These are phyloP conservation scores for Candida anglica DNA, from an alignment of 805 yeast genomes.

Conservation along the genomic window DNA sequence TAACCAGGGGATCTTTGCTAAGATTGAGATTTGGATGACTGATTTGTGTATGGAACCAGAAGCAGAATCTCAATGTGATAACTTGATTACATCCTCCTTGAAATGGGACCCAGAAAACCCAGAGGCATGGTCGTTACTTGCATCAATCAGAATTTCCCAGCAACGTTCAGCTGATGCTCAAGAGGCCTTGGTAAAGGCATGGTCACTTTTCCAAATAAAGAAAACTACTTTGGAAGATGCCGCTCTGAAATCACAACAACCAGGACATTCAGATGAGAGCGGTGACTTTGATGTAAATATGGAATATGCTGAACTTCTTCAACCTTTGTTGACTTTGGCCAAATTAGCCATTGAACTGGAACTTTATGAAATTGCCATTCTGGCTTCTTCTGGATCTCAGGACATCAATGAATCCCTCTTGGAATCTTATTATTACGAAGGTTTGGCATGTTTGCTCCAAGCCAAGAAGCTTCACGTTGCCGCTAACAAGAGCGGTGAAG, in stretches of 20 bases:
- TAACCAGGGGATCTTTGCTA: slow-evolving; percentile 74
- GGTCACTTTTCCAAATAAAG: slow-evolving; percentile 61
- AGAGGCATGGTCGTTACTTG: slow-evolving; percentile 77
- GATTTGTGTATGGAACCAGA: slow-evolving; percentile 91
- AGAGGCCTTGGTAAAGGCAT: slow-evolving; percentile 61
- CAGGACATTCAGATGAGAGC: slow-evolving; percentile 19
- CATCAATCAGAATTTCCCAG: slow-evolving; percentile 88
- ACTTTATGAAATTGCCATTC: slow-evolving; percentile 58
- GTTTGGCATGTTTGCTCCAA: slow-evolving; percentile 59
- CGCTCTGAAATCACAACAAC: slow-evolving; percentile 14
- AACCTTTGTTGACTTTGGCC: slow-evolving; percentile 68
- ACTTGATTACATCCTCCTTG: slow-evolving; percentile 61
- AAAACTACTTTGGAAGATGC: slow-evolving; percentile 46
- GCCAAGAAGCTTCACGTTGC: slow-evolving; percentile 21
- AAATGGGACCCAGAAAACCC: slow-evolving; percentile 59
- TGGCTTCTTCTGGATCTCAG: slow-evolving; percentile 61
- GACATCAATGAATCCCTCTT: slow-evolving; percentile 82
- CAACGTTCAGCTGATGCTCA: slow-evolving; percentile 70
- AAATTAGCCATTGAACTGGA: slow-evolving; percentile 79
- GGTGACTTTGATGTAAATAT: slow-evolving; percentile 41
- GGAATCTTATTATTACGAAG: slow-evolving; percentile 81
- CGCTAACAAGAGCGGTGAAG: slow-evolving; percentile 32
- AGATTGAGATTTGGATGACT: slow-evolving; percentile 96
- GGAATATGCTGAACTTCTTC: slow-evolving; percentile 64
- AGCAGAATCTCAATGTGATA: slow-evolving; percentile 80